Evolutionary conservation across 2,329 filamentous ascomycete genomes (phyloP), one percentile per base, ranked within the genome.

Genomic region (Aureobasidium sp.): DNA sequence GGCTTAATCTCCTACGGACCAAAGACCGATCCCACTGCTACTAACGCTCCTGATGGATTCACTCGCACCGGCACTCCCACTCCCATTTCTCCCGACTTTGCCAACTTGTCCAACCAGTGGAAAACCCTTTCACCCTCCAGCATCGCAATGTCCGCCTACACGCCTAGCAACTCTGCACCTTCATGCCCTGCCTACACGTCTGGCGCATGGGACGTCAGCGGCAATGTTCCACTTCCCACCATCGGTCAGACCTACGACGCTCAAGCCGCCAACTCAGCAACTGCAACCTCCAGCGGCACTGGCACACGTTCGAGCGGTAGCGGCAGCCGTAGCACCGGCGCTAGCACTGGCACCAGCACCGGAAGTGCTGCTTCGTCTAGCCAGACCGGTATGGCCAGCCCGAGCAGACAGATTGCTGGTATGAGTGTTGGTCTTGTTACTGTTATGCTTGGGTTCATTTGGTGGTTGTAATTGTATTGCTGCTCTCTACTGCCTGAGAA

Each of bases 71-170:
- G 89, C 50, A 88, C 79, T 0, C 89, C 89, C 0, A 86, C 77
- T 0, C 86, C 88, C 0, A 73, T 89, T 24, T 71, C 72, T 5
- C 88, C 89, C 0, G 89, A 95, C 65, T 95, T 91, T 66, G 66
- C 74, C 61, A 93, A 93, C 66, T 77, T 95, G 55, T 82, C 84
- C 71, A 76, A 73, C 24, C 83, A 88, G 60, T 95, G 89, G 89
- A 82, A 82, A 6, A 85, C 80, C 3, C 71, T 88, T 50, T 79
- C 73, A 6, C 88, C 89, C 0, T 80, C 80, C 0, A 86, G 88
- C 29, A 78, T 91, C 37, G 75, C 77, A 37, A 78, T 77, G 48
- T 77, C 79, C 2, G 78, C 79, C 24, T 94, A 94, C 70, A 77
- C 78, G 19, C 75, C 83, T 5, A 76, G 71, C 2, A 72, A 75